Conservation (phyloP, 441 rosid species). For the Adansonia grandidieri region DNA sequence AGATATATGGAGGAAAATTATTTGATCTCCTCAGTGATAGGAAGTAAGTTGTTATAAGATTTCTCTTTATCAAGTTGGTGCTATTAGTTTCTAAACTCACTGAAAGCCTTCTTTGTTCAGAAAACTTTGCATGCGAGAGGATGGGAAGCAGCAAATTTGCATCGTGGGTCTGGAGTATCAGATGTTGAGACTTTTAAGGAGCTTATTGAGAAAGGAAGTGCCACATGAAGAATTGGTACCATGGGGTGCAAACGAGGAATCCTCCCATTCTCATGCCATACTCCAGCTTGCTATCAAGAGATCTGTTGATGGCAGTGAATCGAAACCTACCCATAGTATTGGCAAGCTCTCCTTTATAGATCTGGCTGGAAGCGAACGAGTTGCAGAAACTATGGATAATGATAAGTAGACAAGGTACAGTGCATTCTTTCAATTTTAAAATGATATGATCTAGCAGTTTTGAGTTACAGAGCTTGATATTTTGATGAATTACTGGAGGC, state of each 20-base stretch:
- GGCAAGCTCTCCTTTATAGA: constrained; percentile 99
- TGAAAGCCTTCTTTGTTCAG: constrained; percentile 46
- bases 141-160: constrained; percentile 99
- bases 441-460: neutral
- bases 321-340: constrained; percentile 81
- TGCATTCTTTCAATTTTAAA: constrained; percentile 17
- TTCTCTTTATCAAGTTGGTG: constrained; percentile 22
- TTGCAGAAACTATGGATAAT: constrained; percentile 98
- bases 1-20: constrained; percentile 97
- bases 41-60: constrained; percentile 64
- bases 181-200: constrained; percentile 92
- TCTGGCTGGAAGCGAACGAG: constrained; percentile 99
- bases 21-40: constrained; percentile 91
- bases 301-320: constrained; percentile 72
- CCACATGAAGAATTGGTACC: constrained; percentile 88
- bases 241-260: constrained; percentile 99
- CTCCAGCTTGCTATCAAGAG: constrained; percentile 95
- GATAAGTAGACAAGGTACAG: constrained; percentile 91
- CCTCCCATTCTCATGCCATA: constrained; percentile 99
- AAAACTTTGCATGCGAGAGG: constrained; percentile 99
- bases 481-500: neutral
- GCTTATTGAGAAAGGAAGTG: constrained; percentile 90
- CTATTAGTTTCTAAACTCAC: constrained; percentile 27
- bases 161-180: constrained; percentile 91
- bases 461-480: neutral